phyloP scores from a whole-genome alignment of 1,139 yeast genomes.

The Pichia sorboxylosa region DNA sequence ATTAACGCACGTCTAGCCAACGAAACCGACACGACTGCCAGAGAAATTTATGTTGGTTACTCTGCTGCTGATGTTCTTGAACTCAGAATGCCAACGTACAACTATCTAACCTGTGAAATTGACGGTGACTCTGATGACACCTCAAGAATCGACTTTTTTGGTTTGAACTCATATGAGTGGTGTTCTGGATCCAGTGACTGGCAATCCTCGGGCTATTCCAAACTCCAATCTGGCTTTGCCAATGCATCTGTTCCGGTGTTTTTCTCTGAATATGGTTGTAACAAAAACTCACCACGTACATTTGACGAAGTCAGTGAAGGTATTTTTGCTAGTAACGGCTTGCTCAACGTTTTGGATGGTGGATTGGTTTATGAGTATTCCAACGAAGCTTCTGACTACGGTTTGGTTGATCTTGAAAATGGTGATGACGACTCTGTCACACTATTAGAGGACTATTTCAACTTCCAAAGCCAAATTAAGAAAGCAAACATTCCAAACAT shows the following conservation, averaged over 20 bases:
- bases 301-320: constrained; percentile 62
- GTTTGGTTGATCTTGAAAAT: constrained; percentile 42
- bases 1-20: constrained; percentile 28
- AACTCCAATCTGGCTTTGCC: constrained; percentile 45
- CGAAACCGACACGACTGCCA: constrained; percentile 49
- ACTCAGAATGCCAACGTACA: constrained; percentile 65
- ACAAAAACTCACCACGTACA: constrained; percentile 48
- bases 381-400: constrained; percentile 52
- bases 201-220: constrained; percentile 58
- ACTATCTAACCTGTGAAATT: constrained; percentile 67
- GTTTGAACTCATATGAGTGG: constrained; percentile 88
- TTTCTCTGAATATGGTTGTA: constrained; percentile 81
- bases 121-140: constrained; percentile 40
- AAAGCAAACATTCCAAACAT: constrained; percentile 28
- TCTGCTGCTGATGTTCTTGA: constrained; percentile 79
- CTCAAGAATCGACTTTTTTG: constrained; percentile 76
- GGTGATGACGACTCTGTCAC: constrained; percentile 20
- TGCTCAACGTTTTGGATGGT: constrained; percentile 53
- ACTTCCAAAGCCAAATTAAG: constrained; percentile 38
- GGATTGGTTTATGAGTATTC: constrained; percentile 73
- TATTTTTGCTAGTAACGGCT: constrained; percentile 38
- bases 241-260: constrained; percentile 69
- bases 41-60: constrained; percentile 83
- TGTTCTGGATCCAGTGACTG: constrained; percentile 65
- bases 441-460: constrained; percentile 41